A percentile compares a stretch with the other conserved stretches of the same genome.
These are phyloP conservation scores for Penicillium freii DNA, from an alignment of 2,329 filamentous ascomycete genomes.

Conservation along the genomic window DNA sequence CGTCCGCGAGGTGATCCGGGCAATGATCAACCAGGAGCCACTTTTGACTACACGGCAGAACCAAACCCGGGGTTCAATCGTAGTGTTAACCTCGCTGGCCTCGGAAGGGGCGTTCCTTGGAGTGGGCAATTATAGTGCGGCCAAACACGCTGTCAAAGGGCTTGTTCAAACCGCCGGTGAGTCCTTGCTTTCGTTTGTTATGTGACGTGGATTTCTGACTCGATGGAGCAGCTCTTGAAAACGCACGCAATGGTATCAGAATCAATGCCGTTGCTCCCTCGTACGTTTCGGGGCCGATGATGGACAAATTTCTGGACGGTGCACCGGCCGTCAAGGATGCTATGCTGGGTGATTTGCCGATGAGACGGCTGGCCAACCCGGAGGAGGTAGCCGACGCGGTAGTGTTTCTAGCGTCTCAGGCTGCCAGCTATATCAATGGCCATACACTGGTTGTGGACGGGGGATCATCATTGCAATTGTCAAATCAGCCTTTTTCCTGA, in stretches of 20 bases:
- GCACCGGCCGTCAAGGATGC: not conserved
- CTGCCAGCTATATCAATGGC: not conserved
- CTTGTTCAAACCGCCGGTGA: not conserved
- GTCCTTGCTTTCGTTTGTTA: not conserved
- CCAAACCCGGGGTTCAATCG: not conserved
- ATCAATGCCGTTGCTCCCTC: not conserved
- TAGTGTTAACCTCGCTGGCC: not conserved
- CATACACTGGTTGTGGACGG: not conserved
- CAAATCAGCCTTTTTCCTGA: not conserved
- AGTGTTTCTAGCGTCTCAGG: not conserved
- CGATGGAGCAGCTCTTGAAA: not conserved
- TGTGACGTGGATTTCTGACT: not conserved
- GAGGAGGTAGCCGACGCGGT: not conserved
- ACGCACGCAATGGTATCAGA: not conserved
- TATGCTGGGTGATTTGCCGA: not conserved
- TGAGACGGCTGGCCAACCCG: not conserved
- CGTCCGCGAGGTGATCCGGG: not conserved
- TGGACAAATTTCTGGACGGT: not conserved
- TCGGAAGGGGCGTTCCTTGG: not conserved
- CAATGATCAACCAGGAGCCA: not conserved
- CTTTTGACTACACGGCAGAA: not conserved
- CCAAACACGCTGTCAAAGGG: not conserved
- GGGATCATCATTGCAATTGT: not conserved
- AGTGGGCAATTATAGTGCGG: not conserved
- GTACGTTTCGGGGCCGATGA: not conserved